Base-by-base conservation (phyloP, 495 filamentous ascomycete species). In the Hypoxylon subgilvum region DNA sequence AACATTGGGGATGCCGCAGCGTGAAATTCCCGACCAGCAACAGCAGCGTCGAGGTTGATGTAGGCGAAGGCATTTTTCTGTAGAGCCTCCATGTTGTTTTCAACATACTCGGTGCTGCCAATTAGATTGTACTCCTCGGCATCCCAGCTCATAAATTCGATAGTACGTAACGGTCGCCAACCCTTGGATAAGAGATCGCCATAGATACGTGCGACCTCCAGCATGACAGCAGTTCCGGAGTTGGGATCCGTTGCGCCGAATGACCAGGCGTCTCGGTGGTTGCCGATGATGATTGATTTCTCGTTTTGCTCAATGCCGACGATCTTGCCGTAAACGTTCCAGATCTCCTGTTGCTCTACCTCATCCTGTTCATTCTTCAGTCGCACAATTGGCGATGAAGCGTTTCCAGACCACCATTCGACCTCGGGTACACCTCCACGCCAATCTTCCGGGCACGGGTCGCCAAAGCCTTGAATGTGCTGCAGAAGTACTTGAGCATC, bases 81-180 rank as follows among this genome's bases (percentile, higher is more conserved):
- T 6, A 97, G 81, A 76, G 81, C 83, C 0, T 91, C 86, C 0
- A 96, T 76, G 54, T 95, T 88, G 35, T 95, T 89, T 74, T 98
- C 94, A 30, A 97, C 93, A 62, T 90, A 91, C 69, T 98, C 95
- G 16, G 95, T 97, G 7, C 90, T 94, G 10, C 94, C 94, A 47
- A 97, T 91, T 27, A 93, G 71, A 70, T 97, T 97, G 73, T 96
- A 97, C 70, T 92, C 91, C 63, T 87, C 87, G 22, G 80, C 94
- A 69, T 98, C 94, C 94, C 95, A 98, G 31, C 89, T 95, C 55
- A 89, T 88, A 69, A 98, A 98, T 65, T 92, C 86, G 64, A 98
- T 95, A 12, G 90, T 92, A 16, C 94, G 87, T 8, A 91, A 79
- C n/a, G 94, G 94, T 17, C 89, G 81, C 94, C 94, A 98, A 43